phyloP scores from a whole-genome alignment of 2,329 filamentous ascomycete genomes.

The Fusarium setosum region DNA sequence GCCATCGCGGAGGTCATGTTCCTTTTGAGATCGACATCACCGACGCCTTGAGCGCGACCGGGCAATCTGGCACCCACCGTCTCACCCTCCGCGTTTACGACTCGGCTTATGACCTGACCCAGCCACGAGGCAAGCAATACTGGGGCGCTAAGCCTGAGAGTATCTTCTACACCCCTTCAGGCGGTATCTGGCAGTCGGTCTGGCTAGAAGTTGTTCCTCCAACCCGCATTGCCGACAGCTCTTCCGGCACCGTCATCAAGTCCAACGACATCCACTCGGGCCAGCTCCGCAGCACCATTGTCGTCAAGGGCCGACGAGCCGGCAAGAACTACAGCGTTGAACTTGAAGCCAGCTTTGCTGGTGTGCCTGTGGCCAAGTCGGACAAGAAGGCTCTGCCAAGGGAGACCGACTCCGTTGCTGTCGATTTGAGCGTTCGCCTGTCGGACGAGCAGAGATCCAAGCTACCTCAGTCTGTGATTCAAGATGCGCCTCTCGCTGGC shows the following conservation, averaged over 20 bases:
- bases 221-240: conserved; percentile 64
- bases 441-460: conserved; percentile 52
- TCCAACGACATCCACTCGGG: conserved; percentile 65
- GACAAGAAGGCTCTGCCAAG: conserved; percentile 56
- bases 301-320: conserved; percentile 60
- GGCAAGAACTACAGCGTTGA: conserved; percentile 61
- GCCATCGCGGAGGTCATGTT: conserved; percentile 69
- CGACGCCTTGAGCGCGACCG: conserved; percentile 52
- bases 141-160: conserved; percentile 70
- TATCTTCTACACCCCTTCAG: conserved; percentile 69
- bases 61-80: conserved; percentile 45
- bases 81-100: conserved; percentile 71
- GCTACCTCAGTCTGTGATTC: conserved; percentile 51
- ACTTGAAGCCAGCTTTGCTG: conserved; percentile 64
- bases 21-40: conserved; percentile 69
- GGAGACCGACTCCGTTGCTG: conserved; percentile 59
- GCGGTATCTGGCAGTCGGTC: conserved; percentile 69
- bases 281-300: conserved; percentile 61
- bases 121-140: conserved; percentile 76
- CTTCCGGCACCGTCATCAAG: conserved; percentile 66
- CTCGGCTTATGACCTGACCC: conserved; percentile 71
- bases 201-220: conserved; percentile 67
- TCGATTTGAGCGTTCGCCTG: conserved; percentile 63
- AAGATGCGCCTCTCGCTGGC: conserved; percentile 50
- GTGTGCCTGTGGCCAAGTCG: conserved; percentile 57